Evolutionary conservation across 306 rosid species (phyloP).

Genomic region (Citrullus mucosospermus): DNA sequence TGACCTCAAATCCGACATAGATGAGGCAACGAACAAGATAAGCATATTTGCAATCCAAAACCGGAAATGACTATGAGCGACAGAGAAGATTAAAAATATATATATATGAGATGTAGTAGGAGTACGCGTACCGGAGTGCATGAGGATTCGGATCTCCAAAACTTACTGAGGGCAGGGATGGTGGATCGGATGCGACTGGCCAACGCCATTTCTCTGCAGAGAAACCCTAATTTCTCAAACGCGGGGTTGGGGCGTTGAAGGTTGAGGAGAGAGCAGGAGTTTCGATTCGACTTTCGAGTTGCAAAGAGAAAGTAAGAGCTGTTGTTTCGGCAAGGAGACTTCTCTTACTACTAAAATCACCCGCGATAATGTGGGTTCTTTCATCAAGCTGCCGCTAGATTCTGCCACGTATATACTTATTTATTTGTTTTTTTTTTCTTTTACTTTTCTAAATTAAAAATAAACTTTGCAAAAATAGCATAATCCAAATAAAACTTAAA

Average conservation of each 20-base stretch:
- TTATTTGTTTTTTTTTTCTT: not conserved
- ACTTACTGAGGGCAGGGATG: slow-evolving; percentile 6
- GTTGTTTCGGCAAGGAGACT: not conserved
- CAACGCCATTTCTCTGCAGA: slow-evolving; percentile 3
- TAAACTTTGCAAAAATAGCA: too few relatives aligned
- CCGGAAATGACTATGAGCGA: not conserved
- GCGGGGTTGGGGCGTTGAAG: not conserved
- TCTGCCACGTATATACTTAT: not conserved
- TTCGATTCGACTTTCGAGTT: slow-evolving; percentile 3
- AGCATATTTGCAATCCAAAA: not conserved
- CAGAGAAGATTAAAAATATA: not conserved
- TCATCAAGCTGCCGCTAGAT: not conserved
- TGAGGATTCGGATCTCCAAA: not conserved
- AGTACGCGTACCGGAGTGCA: not conserved
- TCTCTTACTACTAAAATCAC: not conserved
- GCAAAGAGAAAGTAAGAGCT: not conserved
- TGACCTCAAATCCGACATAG: not conserved
- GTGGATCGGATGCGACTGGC: slow-evolving; percentile 7
- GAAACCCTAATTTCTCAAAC: not conserved
- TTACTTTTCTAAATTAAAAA: too few relatives aligned
- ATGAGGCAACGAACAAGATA: not conserved
- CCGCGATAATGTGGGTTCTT: not conserved
- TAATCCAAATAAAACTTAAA: too few relatives aligned
- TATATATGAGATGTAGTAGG: not conserved
- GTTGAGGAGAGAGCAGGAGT: not conserved